These are phyloP conservation scores for Pontederia paniculata DNA, from an alignment of 176 grass and related monocot species.

Conservation along the genomic window DNA sequence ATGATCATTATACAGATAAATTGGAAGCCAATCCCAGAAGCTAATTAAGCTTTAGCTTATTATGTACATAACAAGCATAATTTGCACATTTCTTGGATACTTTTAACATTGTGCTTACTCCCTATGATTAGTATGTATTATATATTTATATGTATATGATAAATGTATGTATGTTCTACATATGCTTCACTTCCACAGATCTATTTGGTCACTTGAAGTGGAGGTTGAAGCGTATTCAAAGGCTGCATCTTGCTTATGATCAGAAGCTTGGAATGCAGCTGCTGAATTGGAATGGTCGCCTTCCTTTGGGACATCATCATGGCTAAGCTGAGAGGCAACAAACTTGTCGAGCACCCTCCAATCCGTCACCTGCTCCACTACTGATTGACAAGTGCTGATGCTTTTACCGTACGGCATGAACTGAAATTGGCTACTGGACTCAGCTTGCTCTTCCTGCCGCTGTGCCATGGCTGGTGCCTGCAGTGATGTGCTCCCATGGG, in stretches of 20 bases:
- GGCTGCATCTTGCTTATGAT: slow-evolving; percentile 38
- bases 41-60: no score
- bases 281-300: slow-evolving; percentile 29
- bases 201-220: slow-evolving; percentile 26
- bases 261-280: slow-evolving; percentile 23
- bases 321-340: slow-evolving; percentile 54
- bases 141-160: background rate
- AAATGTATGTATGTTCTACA: background rate
- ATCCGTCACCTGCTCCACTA: slow-evolving; percentile 13
- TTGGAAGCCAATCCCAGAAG: no score
- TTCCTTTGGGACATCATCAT: slow-evolving; percentile 29
- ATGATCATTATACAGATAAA: background rate
- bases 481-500: slow-evolving; percentile 7
- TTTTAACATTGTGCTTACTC: no score
- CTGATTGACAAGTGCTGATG: background rate
- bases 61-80: no score
- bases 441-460: slow-evolving; percentile 11
- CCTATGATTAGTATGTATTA: no score
- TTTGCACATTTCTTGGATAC: no score
- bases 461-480: slow-evolving; percentile 15
- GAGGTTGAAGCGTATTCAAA: slow-evolving; percentile 47
- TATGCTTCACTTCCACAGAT: slow-evolving; percentile 18
- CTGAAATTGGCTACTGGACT: slow-evolving; percentile 10
- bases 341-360: slow-evolving; percentile 79
- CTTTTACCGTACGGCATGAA: background rate